Evolutionary conservation across 306 rosid species (phyloP), one percentile per base, ranked within the genome.

Genomic region (Canavalia gladiata): DNA sequence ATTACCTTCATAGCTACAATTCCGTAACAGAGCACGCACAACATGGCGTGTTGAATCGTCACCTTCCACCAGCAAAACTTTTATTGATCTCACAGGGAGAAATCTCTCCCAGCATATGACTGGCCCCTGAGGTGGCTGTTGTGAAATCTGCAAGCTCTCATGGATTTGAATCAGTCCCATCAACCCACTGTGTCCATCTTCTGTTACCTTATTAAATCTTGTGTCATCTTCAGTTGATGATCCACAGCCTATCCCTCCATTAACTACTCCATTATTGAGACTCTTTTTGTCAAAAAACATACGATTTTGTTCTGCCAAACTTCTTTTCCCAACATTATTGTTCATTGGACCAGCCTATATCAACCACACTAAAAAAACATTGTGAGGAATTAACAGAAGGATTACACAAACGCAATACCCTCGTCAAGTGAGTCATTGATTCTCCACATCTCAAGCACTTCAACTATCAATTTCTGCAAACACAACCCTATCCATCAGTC

Each of bases 1-100:
- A 81, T 75, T 72, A 90, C 94, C 94, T 90, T 90, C 91, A 58
- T 88, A 90, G 73, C 88, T 65, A 81, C 94, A 90, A 70, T 90
- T 90, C 60, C 87, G 86, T 47, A 90, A 85, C 50, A 90, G 84
- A 78, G 94, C 94, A 62, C 85, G 68, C 65, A 90, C 90, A 71
- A 90, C 85, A 64, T 90, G 88, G 54, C 94, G 90, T 1, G 91
- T 90, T 11, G 91, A 88, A 63, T 88, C 94, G 75, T 90, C 94
- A 70, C 88, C 85, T 68, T 90, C 94, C 74, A 88, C 94, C 28
- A 90, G 85, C 82, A 90, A 77, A 77, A 90, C 91, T 74, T 88
- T 90, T 83, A 90, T 78, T 41, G 91, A 86, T 83, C 88, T 85
- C 33, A 83, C 58, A 28, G 91, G 94, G 13, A 90, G 94, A 83